Percentiles rank a stretch among this genome's conserved stretches.
Evolutionary conservation across 2,329 filamentous ascomycete genomes (phyloP).

Genomic region (Mycosphaerelloides madeirae): DNA sequence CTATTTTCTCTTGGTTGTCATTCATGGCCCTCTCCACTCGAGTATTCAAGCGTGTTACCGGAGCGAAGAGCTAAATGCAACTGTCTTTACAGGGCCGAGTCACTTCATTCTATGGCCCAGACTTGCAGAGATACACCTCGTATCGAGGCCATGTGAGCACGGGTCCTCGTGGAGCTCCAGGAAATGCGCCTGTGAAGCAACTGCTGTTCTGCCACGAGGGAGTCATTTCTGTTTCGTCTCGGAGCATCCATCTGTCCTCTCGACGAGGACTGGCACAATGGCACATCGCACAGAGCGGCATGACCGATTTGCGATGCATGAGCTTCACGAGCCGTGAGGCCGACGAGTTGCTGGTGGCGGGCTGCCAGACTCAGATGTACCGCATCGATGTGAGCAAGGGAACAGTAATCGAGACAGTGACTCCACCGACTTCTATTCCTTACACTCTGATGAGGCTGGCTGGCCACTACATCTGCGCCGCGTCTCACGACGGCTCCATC

Average conservation of each 20-base stretch:
- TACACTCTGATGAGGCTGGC: slow-evolving; percentile 91
- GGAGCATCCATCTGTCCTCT: slow-evolving; percentile 82
- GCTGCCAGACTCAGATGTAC: slow-evolving; percentile 81
- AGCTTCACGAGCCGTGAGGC: slow-evolving; percentile 85
- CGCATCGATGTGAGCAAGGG: slow-evolving; percentile 61
- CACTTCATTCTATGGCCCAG: slow-evolving; percentile 78
- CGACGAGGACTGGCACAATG: slow-evolving; percentile 79
- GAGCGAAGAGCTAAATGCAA: too few species aligned
- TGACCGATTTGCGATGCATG: slow-evolving; percentile 90
- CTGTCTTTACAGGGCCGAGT: slow-evolving; percentile 64
- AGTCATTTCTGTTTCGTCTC: slow-evolving; percentile 75
- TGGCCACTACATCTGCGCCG: slow-evolving; percentile 82
- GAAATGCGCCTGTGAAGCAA: slow-evolving; percentile 76
- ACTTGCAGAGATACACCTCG: slow-evolving; percentile 85
- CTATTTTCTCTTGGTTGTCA: background rate
- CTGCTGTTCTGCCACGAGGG: slow-evolving; percentile 89
- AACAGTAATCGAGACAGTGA: slow-evolving; percentile 38
- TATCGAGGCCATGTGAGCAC: slow-evolving; percentile 68
- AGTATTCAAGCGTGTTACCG: too few species aligned
- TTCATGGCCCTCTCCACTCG: background rate
- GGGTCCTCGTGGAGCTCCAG: slow-evolving; percentile 22
- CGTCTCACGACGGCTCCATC: slow-evolving; percentile 74
- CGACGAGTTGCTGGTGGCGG: slow-evolving; percentile 78
- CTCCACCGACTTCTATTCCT: slow-evolving; percentile 39
- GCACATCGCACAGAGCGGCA: slow-evolving; percentile 74